phyloP scores from a whole-genome alignment of 139 green algal species.

The Chlorella sp. region DNA sequence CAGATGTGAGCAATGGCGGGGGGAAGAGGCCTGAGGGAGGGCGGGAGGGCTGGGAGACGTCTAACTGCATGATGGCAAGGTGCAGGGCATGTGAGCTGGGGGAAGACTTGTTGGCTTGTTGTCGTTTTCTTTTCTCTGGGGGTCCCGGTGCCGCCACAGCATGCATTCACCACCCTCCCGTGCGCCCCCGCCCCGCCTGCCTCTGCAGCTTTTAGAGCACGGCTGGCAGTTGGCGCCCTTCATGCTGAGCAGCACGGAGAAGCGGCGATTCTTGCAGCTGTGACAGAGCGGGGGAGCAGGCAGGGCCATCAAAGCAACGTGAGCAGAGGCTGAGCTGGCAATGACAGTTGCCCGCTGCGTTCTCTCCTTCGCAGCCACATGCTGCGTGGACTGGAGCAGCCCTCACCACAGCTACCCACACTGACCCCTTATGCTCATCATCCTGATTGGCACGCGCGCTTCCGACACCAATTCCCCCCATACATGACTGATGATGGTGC shows the following conservation, averaged over 20 bases:
- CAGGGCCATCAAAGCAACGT: background rate
- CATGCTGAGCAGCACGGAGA: conserved; percentile 71
- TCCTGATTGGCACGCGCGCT: background rate
- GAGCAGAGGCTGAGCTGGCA: background rate
- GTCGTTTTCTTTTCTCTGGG: background rate
- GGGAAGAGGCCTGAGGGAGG: background rate
- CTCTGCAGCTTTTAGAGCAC: conserved; percentile 37
- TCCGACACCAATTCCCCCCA: background rate
- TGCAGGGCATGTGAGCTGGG: too few species aligned
- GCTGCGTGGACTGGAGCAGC: too few species aligned
- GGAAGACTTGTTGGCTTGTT: background rate
- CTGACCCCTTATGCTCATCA: background rate
- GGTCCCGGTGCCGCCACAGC: too few species aligned
- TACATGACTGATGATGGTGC: background rate
- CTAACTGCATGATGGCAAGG: too few species aligned
- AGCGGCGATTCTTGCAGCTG: conserved; percentile 46
- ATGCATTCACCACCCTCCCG: too few species aligned
- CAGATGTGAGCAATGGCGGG: background rate
- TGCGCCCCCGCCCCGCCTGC: too few species aligned
- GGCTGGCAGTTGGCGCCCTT: conserved; percentile 65
- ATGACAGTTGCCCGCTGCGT: too few species aligned
- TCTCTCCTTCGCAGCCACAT: too few species aligned
- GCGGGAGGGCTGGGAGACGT: too few species aligned
- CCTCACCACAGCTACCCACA: background rate
- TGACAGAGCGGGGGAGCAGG: background rate